A percentile compares a stretch with the other conserved stretches of the same genome.
phyloP scores from a whole-genome alignment of 768 basidiomycete genomes.

The Tubosaeta sp. region DNA sequence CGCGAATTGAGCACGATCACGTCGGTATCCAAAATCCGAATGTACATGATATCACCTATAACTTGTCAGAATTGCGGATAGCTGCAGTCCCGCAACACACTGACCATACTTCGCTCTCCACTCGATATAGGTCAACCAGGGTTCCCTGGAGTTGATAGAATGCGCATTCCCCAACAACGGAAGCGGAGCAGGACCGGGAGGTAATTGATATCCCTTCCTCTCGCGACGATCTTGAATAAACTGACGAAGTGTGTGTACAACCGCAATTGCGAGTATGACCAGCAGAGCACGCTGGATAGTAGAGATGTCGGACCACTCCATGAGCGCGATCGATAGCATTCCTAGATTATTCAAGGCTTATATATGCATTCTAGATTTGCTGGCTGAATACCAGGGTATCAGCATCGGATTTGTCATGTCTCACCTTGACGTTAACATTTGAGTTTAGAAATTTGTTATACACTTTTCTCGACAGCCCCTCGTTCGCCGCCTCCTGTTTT shows the following conservation, averaged over 20 bases:
- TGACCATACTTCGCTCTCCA: conserved; percentile 7
- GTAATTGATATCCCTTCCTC: conserved; percentile 1
- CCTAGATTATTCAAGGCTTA: neutral
- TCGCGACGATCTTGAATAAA: neutral
- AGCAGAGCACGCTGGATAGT: neutral
- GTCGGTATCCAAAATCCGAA: conserved; percentile 1
- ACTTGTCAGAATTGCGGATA: neutral
- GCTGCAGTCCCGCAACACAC: neutral
- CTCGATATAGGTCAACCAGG: conserved; percentile 6
- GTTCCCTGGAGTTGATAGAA: neutral
- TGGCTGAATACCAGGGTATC: no score
- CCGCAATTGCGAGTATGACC: neutral
- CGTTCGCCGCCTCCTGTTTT: no score
- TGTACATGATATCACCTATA: conserved; percentile 8
- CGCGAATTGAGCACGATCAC: conserved; percentile 8
- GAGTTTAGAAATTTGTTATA: neutral
- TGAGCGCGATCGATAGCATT: neutral
- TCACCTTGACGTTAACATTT: neutral
- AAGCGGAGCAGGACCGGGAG: conserved; percentile 6
- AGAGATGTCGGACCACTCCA: neutral
- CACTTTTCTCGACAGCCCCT: no score
- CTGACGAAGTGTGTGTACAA: neutral
- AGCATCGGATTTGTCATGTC: no score
- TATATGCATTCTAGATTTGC: neutral
- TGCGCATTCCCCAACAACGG: conserved; percentile 6